Evolutionary conservation across 2,329 filamentous ascomycete species (phyloP).

Genomic region (Epichloe sibirici): DNA sequence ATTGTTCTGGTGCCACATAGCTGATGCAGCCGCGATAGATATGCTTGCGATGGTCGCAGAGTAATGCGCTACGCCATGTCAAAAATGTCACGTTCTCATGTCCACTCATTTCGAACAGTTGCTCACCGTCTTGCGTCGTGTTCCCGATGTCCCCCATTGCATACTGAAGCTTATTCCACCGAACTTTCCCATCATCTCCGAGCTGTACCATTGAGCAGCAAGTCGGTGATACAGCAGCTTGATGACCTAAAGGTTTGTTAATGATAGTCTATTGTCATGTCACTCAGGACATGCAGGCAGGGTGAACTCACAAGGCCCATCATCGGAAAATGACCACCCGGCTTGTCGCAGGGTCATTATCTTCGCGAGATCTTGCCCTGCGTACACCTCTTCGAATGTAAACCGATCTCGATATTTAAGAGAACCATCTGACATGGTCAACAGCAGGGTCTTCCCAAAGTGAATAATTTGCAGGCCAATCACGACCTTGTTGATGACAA

Average conservation of each 20-base stretch:
- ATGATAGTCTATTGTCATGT: neutral
- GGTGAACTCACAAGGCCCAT: conserved; percentile 45
- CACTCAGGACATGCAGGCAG: neutral
- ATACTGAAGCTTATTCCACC: conserved; percentile 45
- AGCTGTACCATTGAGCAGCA: conserved; percentile 46
- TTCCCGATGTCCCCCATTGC: conserved; percentile 34
- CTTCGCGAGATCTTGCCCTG: conserved; percentile 48
- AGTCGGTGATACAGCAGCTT: conserved; percentile 50
- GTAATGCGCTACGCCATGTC: conserved; percentile 32
- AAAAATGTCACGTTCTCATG: conserved; percentile 3
- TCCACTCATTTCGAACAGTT: neutral
- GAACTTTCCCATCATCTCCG: conserved; percentile 44
- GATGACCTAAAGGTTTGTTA: conserved; percentile 32
- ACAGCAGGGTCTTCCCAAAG: conserved; percentile 57
- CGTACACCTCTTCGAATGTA: conserved; percentile 57
- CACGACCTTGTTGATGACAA: conserved; percentile 58
- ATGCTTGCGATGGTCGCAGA: conserved; percentile 50
- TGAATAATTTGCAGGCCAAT: conserved; percentile 57
- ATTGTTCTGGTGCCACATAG: conserved; percentile 33
- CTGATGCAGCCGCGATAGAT: conserved; percentile 37
- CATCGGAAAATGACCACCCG: conserved; percentile 60
- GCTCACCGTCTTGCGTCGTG: conserved; percentile 35
- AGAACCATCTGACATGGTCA: conserved; percentile 69
- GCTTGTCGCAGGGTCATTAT: conserved; percentile 63
- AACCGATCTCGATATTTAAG: conserved; percentile 69